These are phyloP conservation scores for Brassica cretica DNA, from an alignment of 345 rosid species.

Conservation along the genomic window DNA sequence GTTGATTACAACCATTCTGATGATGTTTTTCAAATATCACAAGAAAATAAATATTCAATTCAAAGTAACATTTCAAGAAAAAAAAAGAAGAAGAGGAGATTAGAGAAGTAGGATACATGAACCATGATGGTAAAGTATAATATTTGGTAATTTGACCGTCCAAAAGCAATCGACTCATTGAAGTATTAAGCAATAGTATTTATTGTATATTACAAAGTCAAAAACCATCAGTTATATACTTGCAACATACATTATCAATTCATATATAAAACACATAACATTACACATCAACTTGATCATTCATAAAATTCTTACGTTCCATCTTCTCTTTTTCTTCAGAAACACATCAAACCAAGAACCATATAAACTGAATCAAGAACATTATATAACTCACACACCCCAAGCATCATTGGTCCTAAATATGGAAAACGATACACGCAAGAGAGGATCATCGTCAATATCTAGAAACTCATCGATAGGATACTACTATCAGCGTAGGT, in stretches of 20 bases:
- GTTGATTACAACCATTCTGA: too few species aligned
- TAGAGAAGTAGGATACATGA: neutral
- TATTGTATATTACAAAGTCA: constrained; percentile 15
- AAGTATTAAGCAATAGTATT: constrained; percentile 23
- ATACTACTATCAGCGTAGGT: constrained; percentile 31
- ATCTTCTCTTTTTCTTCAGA: neutral
- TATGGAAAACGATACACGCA: constrained; percentile 17
- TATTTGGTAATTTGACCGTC: constrained; percentile 20
- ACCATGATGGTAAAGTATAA: neutral
- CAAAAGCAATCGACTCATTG: constrained; percentile 23
- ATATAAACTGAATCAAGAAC: constrained; percentile 21
- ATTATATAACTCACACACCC: neutral
- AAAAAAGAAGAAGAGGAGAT: too few species aligned
- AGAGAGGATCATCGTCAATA: constrained; percentile 1
- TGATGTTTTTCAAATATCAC: too few species aligned
- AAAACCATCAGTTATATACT: neutral
- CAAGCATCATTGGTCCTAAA: neutral
- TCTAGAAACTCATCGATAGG: constrained; percentile 40
- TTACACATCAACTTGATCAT: constrained; percentile 8
- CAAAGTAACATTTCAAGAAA: too few species aligned
- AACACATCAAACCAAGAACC: constrained; percentile 14
- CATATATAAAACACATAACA: neutral
- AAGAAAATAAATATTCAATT: too few species aligned
- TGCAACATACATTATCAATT: neutral
- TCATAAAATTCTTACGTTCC: constrained; percentile 3